Percentiles rank a stretch among this genome's conserved stretches.
Conservation (phyloP, 2,329 filamentous ascomycete genomes). For the Aspergillus alliaceus region DNA sequence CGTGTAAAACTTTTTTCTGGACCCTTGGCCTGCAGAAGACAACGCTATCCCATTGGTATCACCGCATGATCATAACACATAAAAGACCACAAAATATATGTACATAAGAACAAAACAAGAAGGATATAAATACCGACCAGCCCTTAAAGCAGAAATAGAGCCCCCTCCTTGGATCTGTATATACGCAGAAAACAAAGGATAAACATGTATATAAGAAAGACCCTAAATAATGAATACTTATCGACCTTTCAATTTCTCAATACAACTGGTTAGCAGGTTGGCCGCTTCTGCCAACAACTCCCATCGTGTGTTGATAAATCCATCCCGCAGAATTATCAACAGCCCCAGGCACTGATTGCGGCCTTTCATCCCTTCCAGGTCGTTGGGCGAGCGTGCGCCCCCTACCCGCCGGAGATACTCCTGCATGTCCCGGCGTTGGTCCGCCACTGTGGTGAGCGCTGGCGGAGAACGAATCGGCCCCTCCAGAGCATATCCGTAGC, state of each 20-base stretch:
- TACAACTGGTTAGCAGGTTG: slow-evolving; percentile 76
- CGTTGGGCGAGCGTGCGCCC: slow-evolving; percentile 70
- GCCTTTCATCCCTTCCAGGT: slow-evolving; percentile 69
- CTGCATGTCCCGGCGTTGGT: slow-evolving; percentile 76
- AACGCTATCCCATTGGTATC: slow-evolving; percentile 4
- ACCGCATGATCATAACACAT: not conserved
- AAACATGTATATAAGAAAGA: not conserved
- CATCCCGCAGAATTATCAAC: slow-evolving; percentile 76
- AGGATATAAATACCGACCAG: slow-evolving; percentile 5
- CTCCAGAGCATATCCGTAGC: slow-evolving; percentile 87
- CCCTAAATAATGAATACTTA: not conserved
- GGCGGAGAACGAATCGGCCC: slow-evolving; percentile 62
- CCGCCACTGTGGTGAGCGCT: slow-evolving; percentile 59
- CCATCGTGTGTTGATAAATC: slow-evolving; percentile 83
- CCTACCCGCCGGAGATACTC: slow-evolving; percentile 73
- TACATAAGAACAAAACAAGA: slow-evolving; percentile 4
- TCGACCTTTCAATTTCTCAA: slow-evolving; percentile 55
- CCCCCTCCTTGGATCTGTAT: not conserved
- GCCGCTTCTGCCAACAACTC: slow-evolving; percentile 88
- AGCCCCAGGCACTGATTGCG: slow-evolving; percentile 82
- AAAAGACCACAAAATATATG: not conserved
- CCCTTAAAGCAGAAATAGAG: not conserved
- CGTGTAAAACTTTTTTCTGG: not conserved
- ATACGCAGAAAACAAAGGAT: not conserved
- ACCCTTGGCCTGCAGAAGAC: not conserved